Base-by-base conservation (phyloP, 257 asterid genomes). In the Avicennia marina region DNA sequence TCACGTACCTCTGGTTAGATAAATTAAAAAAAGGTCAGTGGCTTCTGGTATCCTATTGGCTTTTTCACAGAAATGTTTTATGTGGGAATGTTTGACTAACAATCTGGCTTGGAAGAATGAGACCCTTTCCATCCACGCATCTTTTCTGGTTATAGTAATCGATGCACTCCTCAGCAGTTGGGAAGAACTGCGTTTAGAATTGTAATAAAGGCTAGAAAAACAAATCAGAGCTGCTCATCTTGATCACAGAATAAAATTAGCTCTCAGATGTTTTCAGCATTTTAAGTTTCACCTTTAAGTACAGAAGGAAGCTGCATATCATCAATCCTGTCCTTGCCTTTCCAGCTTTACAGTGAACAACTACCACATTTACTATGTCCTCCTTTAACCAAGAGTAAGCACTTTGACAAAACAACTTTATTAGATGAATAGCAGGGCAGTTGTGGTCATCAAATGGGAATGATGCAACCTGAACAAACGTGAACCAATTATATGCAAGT, bases 341-440 rank as follows among this genome's bases (percentile, higher is more conserved):
- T 53, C 98, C 98, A 59, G 98, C 98, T 86, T 91, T 91, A 71
- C 98, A 91, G 77, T 88, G 98, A 72, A 91, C 95, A 70, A 91
- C 97, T 55, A 91, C 98, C 69, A 91, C 98, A 74, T 91, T 88
- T 59, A 83, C 49, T 62, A 91, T 91, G 74, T 88, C 97, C 73
- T 78, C 93, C 83, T 91, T 88, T 79, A 91, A 67, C 97, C 98
- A 91, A 17, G 95, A 80, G 79, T 85, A 91, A 59, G 98, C 95
- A 86, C 98, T 91, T 81, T 75, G 81, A 77, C 98, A 91, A 62
- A 91, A 88, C 79, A 76, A 74, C 55, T 75, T 84, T 39, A 91
- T 78, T 56, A 91, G 97, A 46, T 91, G 86, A 78, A 88, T 86
- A 41, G 97, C 97, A 36, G 97, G 98, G 64, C 95, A 88, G 67